Conservation (phyloP, 2,329 filamentous ascomycete genomes). For the Pseudopithomyces maydicus region DNA sequence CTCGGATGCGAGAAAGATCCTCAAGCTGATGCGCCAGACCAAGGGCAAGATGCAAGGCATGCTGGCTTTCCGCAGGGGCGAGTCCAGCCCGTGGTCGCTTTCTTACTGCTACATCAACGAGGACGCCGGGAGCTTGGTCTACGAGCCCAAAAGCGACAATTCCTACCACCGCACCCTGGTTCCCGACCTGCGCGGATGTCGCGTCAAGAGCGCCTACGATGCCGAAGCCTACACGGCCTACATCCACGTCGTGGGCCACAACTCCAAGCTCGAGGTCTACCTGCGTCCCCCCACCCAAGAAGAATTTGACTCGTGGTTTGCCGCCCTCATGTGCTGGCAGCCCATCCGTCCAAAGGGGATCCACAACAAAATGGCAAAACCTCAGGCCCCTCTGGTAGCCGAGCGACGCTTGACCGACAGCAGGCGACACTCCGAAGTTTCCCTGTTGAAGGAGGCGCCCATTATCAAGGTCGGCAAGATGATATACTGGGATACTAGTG, state of each 20-base stretch:
- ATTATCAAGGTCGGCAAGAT: slow-evolving; percentile 85
- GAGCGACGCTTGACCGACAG: slow-evolving; percentile 45
- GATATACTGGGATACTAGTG: slow-evolving; percentile 72
- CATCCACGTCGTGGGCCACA: slow-evolving; percentile 58
- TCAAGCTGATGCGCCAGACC: slow-evolving; percentile 76
- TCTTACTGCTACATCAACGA: slow-evolving; percentile 82
- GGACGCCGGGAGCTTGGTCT: slow-evolving; percentile 74
- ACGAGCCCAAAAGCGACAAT: slow-evolving; percentile 70
- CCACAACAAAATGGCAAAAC: slow-evolving; percentile 59
- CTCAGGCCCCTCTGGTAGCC: slow-evolving; percentile 47
- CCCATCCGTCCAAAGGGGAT: slow-evolving; percentile 68
- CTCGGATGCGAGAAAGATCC: slow-evolving; percentile 71
- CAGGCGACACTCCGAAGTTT: slow-evolving; percentile 56
- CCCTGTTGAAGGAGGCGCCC: slow-evolving; percentile 69
- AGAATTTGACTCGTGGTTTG: slow-evolving; percentile 80
- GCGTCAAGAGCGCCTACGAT: slow-evolving; percentile 61
- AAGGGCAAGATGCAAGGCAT: slow-evolving; percentile 81
- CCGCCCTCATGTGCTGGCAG: slow-evolving; percentile 81
- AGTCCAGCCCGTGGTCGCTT: slow-evolving; percentile 66
- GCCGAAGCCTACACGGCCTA: slow-evolving; percentile 55
- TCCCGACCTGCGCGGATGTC: slow-evolving; percentile 75
- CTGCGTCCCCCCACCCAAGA: slow-evolving; percentile 67
- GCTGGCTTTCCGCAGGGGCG: slow-evolving; percentile 71
- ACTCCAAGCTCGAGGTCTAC: slow-evolving; percentile 64
- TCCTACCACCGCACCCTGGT: slow-evolving; percentile 70